phyloP scores from a whole-genome alignment of 208 protist species.

The Crithidia mellificae region DNA sequence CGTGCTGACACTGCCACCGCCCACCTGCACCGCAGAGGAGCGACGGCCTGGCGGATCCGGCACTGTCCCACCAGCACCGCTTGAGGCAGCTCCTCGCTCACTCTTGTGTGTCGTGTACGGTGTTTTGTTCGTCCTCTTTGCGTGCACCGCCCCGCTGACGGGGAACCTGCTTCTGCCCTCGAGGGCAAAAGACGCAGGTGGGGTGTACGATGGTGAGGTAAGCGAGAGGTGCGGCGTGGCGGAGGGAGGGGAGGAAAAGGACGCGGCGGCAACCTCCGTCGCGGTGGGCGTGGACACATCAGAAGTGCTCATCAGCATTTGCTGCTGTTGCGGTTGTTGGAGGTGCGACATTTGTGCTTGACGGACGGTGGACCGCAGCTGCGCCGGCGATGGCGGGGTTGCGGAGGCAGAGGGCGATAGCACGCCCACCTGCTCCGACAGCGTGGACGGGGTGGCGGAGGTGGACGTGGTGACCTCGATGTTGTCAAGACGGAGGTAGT shows the following conservation, averaged over 20 bases:
- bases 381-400: conserved; percentile 5
- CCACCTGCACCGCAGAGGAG: conserved; percentile 12
- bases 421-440: conserved; percentile 5
- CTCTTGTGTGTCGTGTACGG: neutral
- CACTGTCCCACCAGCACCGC: neutral
- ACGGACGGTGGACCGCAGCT: neutral
- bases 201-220: neutral
- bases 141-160: neutral
- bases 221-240: neutral
- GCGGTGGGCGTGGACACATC: too few relatives aligned
- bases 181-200: neutral
- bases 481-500: conserved; percentile 10
- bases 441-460: neutral
- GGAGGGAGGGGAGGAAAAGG: neutral
- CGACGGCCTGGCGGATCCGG: neutral
- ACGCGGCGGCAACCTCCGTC: neutral
- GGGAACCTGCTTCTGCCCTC: neutral
- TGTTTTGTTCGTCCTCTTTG: neutral
- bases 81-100: neutral
- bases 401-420: conserved; percentile 2
- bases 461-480: conserved; percentile 8
- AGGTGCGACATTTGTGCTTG: too few relatives aligned
- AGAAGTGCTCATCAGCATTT: too few relatives aligned
- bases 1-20: too few relatives aligned
- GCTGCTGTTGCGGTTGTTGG: neutral